Evolutionary conservation across 225 moss, liverwort and hornwort species (phyloP).

Genomic region (Polytrichum commune): DNA sequence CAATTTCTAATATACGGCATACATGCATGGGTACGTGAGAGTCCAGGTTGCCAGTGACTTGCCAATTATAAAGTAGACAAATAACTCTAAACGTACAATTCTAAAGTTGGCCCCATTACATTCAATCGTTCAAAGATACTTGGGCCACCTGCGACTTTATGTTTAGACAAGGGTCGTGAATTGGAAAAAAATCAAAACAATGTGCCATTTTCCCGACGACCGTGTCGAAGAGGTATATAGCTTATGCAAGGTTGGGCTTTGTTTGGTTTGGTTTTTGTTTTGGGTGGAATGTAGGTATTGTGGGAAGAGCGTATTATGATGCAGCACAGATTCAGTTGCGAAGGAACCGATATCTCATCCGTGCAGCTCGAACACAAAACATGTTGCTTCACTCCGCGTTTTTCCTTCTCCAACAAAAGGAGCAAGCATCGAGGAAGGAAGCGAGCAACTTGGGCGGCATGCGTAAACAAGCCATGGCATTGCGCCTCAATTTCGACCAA

Average conservation of each 20-base stretch:
- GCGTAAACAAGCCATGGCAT: slow-evolving; percentile 38
- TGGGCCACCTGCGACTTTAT: background rate
- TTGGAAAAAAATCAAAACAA: background rate
- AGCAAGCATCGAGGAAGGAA: slow-evolving; percentile 50
- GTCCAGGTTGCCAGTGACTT: background rate
- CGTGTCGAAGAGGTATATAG: background rate
- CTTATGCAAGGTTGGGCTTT: background rate
- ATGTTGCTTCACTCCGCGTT: slow-evolving; percentile 73
- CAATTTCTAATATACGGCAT: background rate
- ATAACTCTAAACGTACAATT: too few relatives aligned
- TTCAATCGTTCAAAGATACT: too few relatives aligned
- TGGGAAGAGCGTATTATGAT: slow-evolving; percentile 86
- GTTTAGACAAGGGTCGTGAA: background rate
- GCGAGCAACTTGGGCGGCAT: slow-evolving; percentile 52
- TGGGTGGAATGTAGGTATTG: slow-evolving; percentile 38
- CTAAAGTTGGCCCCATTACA: too few relatives aligned
- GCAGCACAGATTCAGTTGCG: slow-evolving; percentile 74
- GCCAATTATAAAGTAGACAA: background rate
- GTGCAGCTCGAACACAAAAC: slow-evolving; percentile 58
- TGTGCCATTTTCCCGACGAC: background rate
- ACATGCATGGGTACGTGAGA: background rate
- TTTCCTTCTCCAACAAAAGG: slow-evolving; percentile 56
- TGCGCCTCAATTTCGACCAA: slow-evolving; percentile 49
- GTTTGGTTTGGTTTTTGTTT: background rate
- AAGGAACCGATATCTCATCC: slow-evolving; percentile 67